Conservation (phyloP, 768 basidiomycete genomes). For the Austroboletus festivus region DNA sequence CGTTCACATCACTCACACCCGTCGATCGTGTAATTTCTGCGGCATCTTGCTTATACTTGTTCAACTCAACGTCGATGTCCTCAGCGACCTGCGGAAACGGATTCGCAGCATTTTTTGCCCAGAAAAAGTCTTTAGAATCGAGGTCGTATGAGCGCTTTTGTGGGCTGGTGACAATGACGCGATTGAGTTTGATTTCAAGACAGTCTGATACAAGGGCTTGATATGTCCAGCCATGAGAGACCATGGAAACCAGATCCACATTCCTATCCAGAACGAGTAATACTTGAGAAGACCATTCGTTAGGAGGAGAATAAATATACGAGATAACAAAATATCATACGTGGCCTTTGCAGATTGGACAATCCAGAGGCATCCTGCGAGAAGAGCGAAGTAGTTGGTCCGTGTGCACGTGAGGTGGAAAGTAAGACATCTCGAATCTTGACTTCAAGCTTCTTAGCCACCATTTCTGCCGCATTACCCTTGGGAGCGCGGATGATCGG, state of each 20-base stretch:
- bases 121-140: conserved; percentile 98
- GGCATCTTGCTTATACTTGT: conserved; percentile 91
- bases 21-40: conserved; percentile 96
- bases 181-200: conserved; percentile 93
- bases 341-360: conserved; percentile 82
- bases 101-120: conserved; percentile 92
- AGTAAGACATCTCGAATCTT: conserved; percentile 86
- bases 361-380: conserved; percentile 78
- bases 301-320: conserved; percentile 1
- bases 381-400: conserved; percentile 60
- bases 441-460: conserved; percentile 92
- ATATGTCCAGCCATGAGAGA: conserved; percentile 98
- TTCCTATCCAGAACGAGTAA: conserved; percentile 93
- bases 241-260: conserved; percentile 87
- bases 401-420: conserved; percentile 61
- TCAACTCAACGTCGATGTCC: conserved; percentile 90
- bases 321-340: conserved; percentile 42
- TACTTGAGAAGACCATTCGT: conserved; percentile 46
- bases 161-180: conserved; percentile 77
- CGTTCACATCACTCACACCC: conserved; percentile 92
- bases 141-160: conserved; percentile 88
- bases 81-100: conserved; percentile 99
- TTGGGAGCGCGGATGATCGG: conserved; percentile 93
- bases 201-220: conserved; percentile 98
- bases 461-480: conserved; percentile 98